A percentile compares a stretch with the other conserved stretches of the same genome.
Evolutionary conservation across 2,329 filamentous ascomycete species (phyloP).

Genomic region (Corniculantispora saksenae): DNA sequence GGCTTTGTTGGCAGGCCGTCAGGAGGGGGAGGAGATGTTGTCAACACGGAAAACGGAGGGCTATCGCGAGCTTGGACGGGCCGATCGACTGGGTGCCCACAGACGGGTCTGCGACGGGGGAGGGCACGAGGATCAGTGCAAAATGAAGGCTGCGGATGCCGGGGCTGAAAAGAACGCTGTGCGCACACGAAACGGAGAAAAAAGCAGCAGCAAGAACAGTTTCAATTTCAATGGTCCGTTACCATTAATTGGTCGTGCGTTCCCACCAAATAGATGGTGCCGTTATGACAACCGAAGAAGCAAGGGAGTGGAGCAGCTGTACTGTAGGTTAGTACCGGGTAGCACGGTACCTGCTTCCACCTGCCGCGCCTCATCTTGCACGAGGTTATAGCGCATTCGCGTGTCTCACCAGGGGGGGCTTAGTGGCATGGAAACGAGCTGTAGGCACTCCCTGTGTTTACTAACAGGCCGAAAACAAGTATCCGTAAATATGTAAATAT

Average conservation of each 20-base stretch:
- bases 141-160: background rate
- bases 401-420: background rate
- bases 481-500: too few relatives aligned
- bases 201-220: background rate
- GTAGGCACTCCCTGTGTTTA: too few relatives aligned
- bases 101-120: background rate
- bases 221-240: background rate
- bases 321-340: too few relatives aligned
- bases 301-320: constrained; percentile 18
- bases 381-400: background rate
- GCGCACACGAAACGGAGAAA: background rate
- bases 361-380: background rate
- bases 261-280: constrained; percentile 5
- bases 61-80: constrained; percentile 14
- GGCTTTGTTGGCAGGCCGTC: background rate
- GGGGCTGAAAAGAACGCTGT: background rate
- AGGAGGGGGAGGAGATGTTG: background rate
- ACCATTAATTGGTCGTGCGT: background rate
- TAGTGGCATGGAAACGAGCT: too few relatives aligned
- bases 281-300: constrained; percentile 16
- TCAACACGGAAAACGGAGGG: constrained; percentile 5
- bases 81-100: background rate
- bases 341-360: constrained; percentile 15
- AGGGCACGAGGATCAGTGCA: background rate
- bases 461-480: too few relatives aligned